These are phyloP conservation scores for Naganishia cerealis DNA, from an alignment of 1,284 basidiomycete species.

Conservation along the genomic window DNA sequence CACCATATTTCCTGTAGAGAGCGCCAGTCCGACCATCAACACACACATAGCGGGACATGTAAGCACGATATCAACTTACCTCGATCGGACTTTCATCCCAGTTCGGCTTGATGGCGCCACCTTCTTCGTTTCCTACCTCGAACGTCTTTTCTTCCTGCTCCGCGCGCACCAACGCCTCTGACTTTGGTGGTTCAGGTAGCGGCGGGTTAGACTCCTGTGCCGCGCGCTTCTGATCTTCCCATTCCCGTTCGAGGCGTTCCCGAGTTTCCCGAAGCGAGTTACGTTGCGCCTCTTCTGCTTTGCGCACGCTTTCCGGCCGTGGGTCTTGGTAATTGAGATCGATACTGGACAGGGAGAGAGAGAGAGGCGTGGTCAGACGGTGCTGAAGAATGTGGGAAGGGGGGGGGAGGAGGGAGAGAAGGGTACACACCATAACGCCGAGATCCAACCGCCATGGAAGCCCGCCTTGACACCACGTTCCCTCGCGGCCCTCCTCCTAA, in stretches of 20 bases:
- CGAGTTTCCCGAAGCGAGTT: conserved; percentile 22
- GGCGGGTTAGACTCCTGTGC: conserved; percentile 27
- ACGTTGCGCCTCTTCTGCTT: conserved; percentile 37
- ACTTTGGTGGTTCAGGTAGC: conserved; percentile 34
- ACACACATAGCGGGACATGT: neutral
- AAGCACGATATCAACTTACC: conserved; percentile 33
- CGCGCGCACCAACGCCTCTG: conserved; percentile 22
- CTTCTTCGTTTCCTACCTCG: conserved; percentile 29
- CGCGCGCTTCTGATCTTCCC: conserved; percentile 31
- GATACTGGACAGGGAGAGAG: conserved; percentile 39
- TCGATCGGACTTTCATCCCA: conserved; percentile 50
- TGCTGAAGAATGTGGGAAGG: neutral
- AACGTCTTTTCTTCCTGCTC: conserved; percentile 24
- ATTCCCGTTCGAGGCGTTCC: conserved; percentile 27
- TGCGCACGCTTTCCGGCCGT: conserved; percentile 38
- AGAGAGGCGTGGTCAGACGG: neutral
- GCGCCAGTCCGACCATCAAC: neutral
- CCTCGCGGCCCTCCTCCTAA: conserved; percentile 48
- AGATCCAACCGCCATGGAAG: conserved; percentile 52
- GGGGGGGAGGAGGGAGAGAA: conserved; percentile 9
- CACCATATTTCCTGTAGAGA: conserved; percentile 45
- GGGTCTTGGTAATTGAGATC: conserved; percentile 48
- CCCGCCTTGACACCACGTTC: conserved; percentile 52
- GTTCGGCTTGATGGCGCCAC: conserved; percentile 38
- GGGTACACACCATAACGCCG: conserved; percentile 45